phyloP scores from a whole-genome alignment of 768 basidiomycete species.

The Podaxis carcinomalis region DNA sequence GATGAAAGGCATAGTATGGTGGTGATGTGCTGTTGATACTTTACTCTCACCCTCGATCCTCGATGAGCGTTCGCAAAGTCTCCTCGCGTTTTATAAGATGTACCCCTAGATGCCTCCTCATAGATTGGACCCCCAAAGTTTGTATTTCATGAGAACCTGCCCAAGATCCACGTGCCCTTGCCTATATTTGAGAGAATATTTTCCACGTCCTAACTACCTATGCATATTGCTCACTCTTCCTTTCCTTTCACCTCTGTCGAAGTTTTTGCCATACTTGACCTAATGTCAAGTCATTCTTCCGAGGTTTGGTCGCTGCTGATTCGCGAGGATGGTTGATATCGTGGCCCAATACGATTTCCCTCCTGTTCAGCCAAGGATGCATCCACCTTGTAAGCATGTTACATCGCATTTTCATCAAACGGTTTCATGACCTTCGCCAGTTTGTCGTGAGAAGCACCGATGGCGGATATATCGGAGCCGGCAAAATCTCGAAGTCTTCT shows the following conservation, averaged over 20 bases:
- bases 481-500: constrained; percentile 5
- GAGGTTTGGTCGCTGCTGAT: constrained; percentile 4
- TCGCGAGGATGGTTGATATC: neutral
- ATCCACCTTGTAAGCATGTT: neutral
- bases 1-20: constrained; percentile 70
- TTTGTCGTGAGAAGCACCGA: neutral
- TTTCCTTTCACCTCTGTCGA: constrained; percentile 4
- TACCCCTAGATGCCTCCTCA: neutral
- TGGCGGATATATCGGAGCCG: constrained; percentile 10
- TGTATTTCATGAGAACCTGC: constrained; percentile 19
- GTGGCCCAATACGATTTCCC: neutral
- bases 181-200: neutral
- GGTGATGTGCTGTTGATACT: constrained; percentile 32
- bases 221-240: constrained; percentile 8
- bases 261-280: neutral
- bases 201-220: constrained; percentile 3
- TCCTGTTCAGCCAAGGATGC: neutral
- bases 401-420: neutral
- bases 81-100: neutral
- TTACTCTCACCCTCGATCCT: neutral
- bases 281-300: neutral
- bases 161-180: constrained; percentile 14
- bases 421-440: neutral
- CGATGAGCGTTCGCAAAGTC: neutral
- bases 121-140: constrained; percentile 6